Evolutionary conservation across 441 rosid genomes (phyloP), one percentile per base, ranked within the genome.

Genomic region (Sinapis alba): DNA sequence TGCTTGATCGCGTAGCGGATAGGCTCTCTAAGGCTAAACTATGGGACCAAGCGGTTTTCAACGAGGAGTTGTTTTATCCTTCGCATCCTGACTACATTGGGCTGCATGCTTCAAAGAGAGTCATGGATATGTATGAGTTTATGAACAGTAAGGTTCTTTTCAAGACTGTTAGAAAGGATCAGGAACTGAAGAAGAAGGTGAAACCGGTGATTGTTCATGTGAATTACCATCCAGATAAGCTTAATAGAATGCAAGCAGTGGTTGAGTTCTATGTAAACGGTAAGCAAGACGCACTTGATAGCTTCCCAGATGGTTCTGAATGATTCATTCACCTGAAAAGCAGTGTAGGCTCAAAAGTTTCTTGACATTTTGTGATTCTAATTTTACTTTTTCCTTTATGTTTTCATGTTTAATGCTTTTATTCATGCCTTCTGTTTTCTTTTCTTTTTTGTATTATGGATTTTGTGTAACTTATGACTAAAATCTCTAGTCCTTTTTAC

Each of bases 21-120:
- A 88, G 96, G 69, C 78, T 93, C 50, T 73, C 97, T 71, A 77
- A 86, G 83, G 72, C 78, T 65, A 84, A 90, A 10, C 53, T 87
- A 9, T 96, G 99, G 99, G 99, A 96, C 77, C 99, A 93, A 80
- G 98, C 99, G 21, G 98, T 88, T 72, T 96, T 91, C 50, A 96
- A 96, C 2, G 99, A 96, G 85, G 98, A 91, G 67, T 86, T 93
- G 74, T 93, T 83, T 82, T 91, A 76, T 82, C 98, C 99, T 38
- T 89, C 97, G 3, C 96, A 87, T 83, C 95, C 97, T 13, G 93
- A 86, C 1, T 93, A 96, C 58, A 86, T 69, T 10, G 99, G 93
- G 12, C 93, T 93, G 68, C 92, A 96, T 72, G 99, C 97, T 21
- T 81, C 98, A 7, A 90, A 79, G 84, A 89, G 98, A 86, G 90